Base-by-base conservation (phyloP, 129 eudicot genomes). In the Ambrosia trifida region DNA sequence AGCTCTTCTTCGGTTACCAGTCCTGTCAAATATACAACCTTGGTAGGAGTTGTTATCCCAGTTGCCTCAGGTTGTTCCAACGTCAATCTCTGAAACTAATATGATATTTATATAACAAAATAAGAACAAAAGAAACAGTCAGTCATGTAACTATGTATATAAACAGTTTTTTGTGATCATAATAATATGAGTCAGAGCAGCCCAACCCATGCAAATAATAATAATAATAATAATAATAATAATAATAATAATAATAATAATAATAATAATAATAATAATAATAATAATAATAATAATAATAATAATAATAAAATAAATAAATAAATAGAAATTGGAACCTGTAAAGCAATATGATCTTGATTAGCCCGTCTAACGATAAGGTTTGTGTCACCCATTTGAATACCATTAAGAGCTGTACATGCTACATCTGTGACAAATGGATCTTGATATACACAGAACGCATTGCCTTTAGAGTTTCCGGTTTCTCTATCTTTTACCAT, bases 381-480 rank as follows among this genome's bases (percentile, higher is more conserved):
- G 28, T 96, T 95, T 74, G 90, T 95, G 72, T 88, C 97, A 7
- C 99, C 99, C 99, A 95, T 85, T 47, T 90, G 87, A 6, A 95
- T 95, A 57, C 99, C 99, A 76, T 90, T 90, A 36, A 95, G 94
- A 69, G 99, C 99, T 36, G 92, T 89, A 83, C 99, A 95, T 41
- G 92, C 99, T 82, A 95, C 84, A 73, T 95, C 97, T 30, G 99
- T 90, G 58, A 95, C 99, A 1, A 97, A 87, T n/a, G 83, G 72
- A 70, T 95, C 99, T 69, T 88, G 87, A 80, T 95, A 95, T 30
- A 95, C 99, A 75, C 99, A 95, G 84, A 95, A 95, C 11, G 99
- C 99, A 76, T 95, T 90, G 64, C 99, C 96, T 82, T 95, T 95
- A 1, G 99, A 95, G 76, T 95, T 95, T 38, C 97, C 99, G 6